Conservation (phyloP, 805 yeast species). For the Crinitomyces ghanaensis region DNA sequence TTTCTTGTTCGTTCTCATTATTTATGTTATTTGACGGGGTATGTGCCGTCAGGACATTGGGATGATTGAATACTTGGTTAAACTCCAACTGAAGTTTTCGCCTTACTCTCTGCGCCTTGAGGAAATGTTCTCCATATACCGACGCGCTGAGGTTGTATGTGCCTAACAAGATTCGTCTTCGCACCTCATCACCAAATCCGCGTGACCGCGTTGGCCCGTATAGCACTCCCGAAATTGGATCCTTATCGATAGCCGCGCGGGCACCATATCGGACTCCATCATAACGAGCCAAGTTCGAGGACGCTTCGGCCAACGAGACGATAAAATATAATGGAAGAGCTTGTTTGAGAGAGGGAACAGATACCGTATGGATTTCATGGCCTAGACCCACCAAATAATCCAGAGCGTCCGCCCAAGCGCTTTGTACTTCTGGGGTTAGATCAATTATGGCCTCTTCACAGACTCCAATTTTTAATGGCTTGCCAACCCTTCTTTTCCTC, state of each 20-base stretch:
- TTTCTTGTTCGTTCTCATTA: slow-evolving; percentile 24
- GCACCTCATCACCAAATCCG: slow-evolving; percentile 75
- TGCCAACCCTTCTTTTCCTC: slow-evolving; percentile 1
- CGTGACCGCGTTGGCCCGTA: slow-evolving; percentile 47
- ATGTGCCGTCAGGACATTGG: slow-evolving; percentile 32
- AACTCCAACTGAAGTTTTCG: slow-evolving; percentile 51
- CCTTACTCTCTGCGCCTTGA: slow-evolving; percentile 64
- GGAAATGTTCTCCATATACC: slow-evolving; percentile 58
- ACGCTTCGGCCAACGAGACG: slow-evolving; percentile 85
- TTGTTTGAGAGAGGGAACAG: slow-evolving; percentile 55
- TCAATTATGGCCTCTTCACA: slow-evolving; percentile 58
- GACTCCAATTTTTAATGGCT: slow-evolving; percentile 50
- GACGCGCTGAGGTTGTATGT: slow-evolving; percentile 75
- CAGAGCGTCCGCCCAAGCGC: slow-evolving; percentile 38
- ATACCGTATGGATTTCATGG: slow-evolving; percentile 47
- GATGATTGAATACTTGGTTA: slow-evolving; percentile 45
- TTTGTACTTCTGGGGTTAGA: slow-evolving; percentile 36
- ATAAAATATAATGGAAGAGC: slow-evolving; percentile 79
- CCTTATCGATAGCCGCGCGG: slow-evolving; percentile 29
- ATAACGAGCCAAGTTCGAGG: slow-evolving; percentile 78
- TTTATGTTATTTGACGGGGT: too few relatives aligned
- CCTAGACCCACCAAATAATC: slow-evolving; percentile 35
- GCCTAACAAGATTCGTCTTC: slow-evolving; percentile 73
- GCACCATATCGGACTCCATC: slow-evolving; percentile 85
- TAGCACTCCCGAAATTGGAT: slow-evolving; percentile 29